Percentiles rank a stretch among this genome's conserved stretches.
Conservation (phyloP, 495 filamentous ascomycete genomes). For the Parmelia sp. region DNA sequence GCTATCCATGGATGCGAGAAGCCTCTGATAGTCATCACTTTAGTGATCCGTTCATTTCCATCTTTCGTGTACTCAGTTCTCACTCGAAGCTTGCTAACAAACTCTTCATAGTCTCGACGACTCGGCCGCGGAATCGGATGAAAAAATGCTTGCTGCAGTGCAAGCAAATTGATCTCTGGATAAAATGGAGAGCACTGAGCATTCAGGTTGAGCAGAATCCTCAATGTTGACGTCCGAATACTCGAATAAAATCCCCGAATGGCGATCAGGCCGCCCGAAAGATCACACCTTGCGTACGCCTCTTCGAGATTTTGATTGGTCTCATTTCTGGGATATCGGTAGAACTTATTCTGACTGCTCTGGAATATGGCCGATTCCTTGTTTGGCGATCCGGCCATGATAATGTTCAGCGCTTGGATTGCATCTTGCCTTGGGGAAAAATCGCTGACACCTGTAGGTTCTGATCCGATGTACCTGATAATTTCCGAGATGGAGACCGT, state of each 20-base stretch:
- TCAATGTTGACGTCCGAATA: neutral
- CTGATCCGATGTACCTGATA: neutral
- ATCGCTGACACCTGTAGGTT: neutral
- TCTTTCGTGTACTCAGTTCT: neutral
- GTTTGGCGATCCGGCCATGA: neutral
- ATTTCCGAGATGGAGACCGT: neutral
- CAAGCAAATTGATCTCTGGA: neutral
- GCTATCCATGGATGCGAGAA: too few species aligned
- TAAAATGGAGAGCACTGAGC: neutral
- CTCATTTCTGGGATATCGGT: neutral
- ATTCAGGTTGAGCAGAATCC: neutral
- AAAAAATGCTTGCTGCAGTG: neutral
- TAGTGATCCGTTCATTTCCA: too few species aligned
- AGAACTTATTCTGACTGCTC: neutral
- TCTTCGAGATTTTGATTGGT: neutral
- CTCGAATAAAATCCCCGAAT: neutral
- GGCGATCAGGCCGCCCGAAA: neutral
- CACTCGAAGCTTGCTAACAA: neutral
- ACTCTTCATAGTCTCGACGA: too few species aligned
- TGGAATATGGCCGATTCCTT: neutral
- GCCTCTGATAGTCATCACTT: neutral
- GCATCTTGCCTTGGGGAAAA: neutral
- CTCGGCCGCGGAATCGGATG: too few species aligned
- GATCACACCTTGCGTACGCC: neutral
- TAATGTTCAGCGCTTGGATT: neutral